Evolutionary conservation across 768 basidiomycete genomes (phyloP), one percentile per base, ranked within the genome.

Genomic region (Agaricus subrufescens): DNA sequence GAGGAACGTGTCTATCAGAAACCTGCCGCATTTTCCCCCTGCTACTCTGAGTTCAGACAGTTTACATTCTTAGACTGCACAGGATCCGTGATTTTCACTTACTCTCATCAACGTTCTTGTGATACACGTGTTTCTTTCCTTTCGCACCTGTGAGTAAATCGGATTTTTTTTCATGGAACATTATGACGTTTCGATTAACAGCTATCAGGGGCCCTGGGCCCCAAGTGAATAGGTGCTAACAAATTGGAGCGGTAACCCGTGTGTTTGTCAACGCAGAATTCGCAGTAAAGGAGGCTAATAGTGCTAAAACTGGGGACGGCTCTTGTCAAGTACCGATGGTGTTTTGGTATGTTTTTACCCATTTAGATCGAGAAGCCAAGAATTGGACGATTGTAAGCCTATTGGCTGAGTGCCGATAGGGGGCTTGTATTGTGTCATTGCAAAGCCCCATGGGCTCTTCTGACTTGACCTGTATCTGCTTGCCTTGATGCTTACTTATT

Each of bases 281-380:
- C 40, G 19, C 25, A 46, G 52, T 34, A 53, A 53, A 25, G 31
- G 52, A 38, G 44, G 23, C 5, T 25, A 37, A 14, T 15, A 15
- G 12, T 53, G 44, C 44, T 44, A 46, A 23, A 45, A 53, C 26
- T 12, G 23, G 44, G 27, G 15, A 43, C 52, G 52, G 52, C 45
- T n/a, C 10, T 37, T 53, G 34, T 53, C 19, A 53, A 53, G n/a
- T 5, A 53, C 52, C 52, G 52, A 53, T 38, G 31, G 9, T 45
- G 14, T 39, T 9, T n/a, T 46, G 31, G 26, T 38, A 19, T 26
- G 8, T 38, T 53, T 34, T 53, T 29, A 46, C 34, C 52, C 52
- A 53, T 53, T 53, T 46, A 19, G 51, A 44, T 12, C 19, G 15
- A 42, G 38, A 38, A n/a, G 31, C 26, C 30, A n/a, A 46, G 19